A percentile compares a stretch with the other conserved stretches of the same genome.
phyloP scores from a whole-genome alignment of 169 alveolate genomes.

The Plasmodium cynomolgi region DNA sequence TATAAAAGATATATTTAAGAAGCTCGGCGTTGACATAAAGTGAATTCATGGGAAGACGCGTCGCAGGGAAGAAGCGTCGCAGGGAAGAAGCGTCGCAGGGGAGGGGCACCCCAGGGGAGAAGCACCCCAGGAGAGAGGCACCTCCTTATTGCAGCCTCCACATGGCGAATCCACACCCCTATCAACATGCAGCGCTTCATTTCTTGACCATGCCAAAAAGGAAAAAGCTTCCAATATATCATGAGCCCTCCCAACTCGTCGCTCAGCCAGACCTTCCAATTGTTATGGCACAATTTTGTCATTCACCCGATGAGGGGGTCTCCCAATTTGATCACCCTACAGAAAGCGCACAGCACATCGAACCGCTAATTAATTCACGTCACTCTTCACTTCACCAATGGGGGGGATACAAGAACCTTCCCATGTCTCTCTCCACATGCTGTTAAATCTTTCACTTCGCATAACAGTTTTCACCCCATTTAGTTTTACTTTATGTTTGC shows the following conservation, averaged over 20 bases:
- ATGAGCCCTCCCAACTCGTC: background rate
- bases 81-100: too few species aligned
- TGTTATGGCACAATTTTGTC: background rate
- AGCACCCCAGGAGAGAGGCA: background rate
- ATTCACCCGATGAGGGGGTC: background rate
- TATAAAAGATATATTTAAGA: conserved; percentile 72
- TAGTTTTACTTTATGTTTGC: background rate
- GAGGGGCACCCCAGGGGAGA: background rate
- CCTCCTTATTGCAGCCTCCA: background rate
- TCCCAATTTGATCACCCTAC: background rate
- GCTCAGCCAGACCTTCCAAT: background rate
- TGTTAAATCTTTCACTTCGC: background rate
- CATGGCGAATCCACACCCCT: background rate
- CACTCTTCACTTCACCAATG: background rate
- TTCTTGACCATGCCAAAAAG: background rate
- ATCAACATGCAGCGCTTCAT: background rate
- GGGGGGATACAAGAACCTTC: background rate
- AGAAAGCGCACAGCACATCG: background rate
- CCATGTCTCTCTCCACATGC: background rate
- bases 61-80: background rate
- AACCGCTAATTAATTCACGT: background rate
- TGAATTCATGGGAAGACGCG: background rate
- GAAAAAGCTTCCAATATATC: background rate
- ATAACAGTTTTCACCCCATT: background rate
- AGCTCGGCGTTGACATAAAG: conserved; percentile 70